phyloP scores from a whole-genome alignment of 805 yeast species.

The Ogataea trehaloabstinens region DNA sequence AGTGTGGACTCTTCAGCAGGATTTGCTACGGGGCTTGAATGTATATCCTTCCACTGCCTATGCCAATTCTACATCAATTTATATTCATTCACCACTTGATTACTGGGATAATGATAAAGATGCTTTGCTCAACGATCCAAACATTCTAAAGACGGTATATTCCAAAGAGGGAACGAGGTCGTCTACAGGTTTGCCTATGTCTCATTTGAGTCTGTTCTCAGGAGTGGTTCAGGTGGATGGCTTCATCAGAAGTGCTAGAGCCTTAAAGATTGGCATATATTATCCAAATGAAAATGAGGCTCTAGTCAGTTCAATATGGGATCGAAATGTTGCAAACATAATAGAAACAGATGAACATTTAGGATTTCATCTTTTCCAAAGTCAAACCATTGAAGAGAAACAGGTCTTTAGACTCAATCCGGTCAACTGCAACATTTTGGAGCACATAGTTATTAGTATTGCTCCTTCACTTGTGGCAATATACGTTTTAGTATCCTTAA shows the following conservation, averaged over 20 bases:
- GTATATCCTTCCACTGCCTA: conserved; percentile 5
- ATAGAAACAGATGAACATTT: conserved; percentile 1
- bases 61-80: conserved; percentile 6
- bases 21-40: conserved; percentile 26
- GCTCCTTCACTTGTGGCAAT: conserved; percentile 21
- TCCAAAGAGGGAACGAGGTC: conserved; percentile 21
- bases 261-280: conserved; percentile 36
- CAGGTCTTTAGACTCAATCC: conserved; percentile 15
- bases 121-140: conserved; percentile 30
- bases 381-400: conserved; percentile 5
- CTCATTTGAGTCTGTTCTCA: conserved; percentile 32
- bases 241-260: conserved; percentile 38
- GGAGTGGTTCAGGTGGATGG: conserved; percentile 45
- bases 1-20: conserved; percentile 34
- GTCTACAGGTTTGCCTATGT: conserved; percentile 23
- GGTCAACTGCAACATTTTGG: conserved; percentile 21
- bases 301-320: conserved; percentile 29
- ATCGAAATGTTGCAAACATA: conserved; percentile 28
- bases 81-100: conserved; percentile 40
- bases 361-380: conserved; percentile 3
- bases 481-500: conserved; percentile 35
- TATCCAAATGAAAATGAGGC: conserved; percentile 17
- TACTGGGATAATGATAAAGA: conserved; percentile 40
- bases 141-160: conserved; percentile 40
- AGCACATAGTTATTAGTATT: conserved; percentile 7